Conservation (phyloP, 2,329 filamentous ascomycete genomes). For the Beauveria brongniartii region DNA sequence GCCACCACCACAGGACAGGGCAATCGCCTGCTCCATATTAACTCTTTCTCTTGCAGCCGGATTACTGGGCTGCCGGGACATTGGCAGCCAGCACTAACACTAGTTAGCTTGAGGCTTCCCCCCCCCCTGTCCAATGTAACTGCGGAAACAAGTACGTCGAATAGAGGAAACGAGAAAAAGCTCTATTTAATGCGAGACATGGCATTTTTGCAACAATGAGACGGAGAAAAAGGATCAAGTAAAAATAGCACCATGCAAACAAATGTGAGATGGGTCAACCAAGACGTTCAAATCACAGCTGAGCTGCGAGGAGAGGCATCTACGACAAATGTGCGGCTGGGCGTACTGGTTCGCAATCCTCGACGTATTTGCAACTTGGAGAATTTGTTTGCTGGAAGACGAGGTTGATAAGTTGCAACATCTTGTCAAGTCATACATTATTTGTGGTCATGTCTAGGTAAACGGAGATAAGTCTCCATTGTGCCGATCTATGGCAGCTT, state of each 20-base stretch:
- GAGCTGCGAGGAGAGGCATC: background rate
- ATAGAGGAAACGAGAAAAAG: constrained; percentile 7
- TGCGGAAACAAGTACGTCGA: constrained; percentile 9
- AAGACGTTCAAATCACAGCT: background rate
- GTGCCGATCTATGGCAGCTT: background rate
- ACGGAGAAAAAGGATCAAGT: background rate
- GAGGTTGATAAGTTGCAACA: background rate
- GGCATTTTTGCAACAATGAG: constrained; percentile 2
- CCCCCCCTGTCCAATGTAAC: constrained; percentile 3
- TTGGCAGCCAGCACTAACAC: background rate
- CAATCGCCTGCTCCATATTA: background rate
- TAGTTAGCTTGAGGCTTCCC: background rate
- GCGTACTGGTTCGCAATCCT: background rate
- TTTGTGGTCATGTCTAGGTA: too few species aligned
- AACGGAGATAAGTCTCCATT: background rate
- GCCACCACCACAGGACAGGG: background rate
- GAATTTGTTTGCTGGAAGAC: background rate
- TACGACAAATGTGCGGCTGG: background rate
- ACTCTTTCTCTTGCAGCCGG: background rate
- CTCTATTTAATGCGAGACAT: constrained; percentile 2
- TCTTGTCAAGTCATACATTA: too few species aligned
- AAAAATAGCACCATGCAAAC: background rate
- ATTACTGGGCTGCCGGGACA: background rate
- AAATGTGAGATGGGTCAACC: background rate
- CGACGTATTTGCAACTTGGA: background rate